A percentile compares a stretch with the other conserved stretches of the same genome.
Evolutionary conservation across 2,329 filamentous ascomycete species (phyloP).

Genomic region (Coniochaeta hoffmannii): DNA sequence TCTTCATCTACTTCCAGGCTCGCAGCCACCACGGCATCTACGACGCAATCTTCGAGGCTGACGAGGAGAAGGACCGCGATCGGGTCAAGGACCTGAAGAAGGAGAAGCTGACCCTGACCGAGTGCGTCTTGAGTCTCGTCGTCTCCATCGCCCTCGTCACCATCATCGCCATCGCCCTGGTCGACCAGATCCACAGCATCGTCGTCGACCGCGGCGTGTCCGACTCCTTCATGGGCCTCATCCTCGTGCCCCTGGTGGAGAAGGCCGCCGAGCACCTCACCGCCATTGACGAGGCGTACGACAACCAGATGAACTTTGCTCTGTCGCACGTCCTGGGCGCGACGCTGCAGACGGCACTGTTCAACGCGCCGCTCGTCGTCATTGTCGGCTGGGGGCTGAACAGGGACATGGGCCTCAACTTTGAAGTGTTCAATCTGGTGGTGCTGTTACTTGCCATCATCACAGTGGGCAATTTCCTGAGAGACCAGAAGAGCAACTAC

Average conservation of each 20-base stretch:
- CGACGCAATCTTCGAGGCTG: conserved; percentile 62
- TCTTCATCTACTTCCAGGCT: conserved; percentile 68
- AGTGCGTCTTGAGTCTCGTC: conserved; percentile 58
- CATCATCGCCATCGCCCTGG: conserved; percentile 65
- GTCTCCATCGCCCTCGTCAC: conserved; percentile 63
- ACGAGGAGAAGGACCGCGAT: conserved; percentile 62
- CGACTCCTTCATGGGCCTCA: conserved; percentile 57
- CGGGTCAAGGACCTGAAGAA: conserved; percentile 51
- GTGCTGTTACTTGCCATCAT: conserved; percentile 78
- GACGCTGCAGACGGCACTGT: conserved; percentile 80
- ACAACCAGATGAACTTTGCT: conserved; percentile 78
- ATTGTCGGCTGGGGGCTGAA: conserved; percentile 74
- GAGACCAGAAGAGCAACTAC: conserved; percentile 86
- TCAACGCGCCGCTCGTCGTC: conserved; percentile 78
- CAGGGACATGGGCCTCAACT: conserved; percentile 69
- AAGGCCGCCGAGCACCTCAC: conserved; percentile 83
- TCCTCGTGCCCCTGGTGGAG: conserved; percentile 74
- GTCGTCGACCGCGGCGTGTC: conserved; percentile 37
- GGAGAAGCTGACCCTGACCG: conserved; percentile 66
- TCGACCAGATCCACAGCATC: conserved; percentile 61
- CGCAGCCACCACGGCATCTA: conserved; percentile 71
- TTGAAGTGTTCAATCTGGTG: conserved; percentile 79
- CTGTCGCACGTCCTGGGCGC: conserved; percentile 80
- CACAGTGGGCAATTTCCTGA: conserved; percentile 78
- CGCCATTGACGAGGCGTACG: conserved; percentile 77